phyloP scores from a whole-genome alignment of 192 early-diverging fungal species.

The Pecoramyces ruminantium region DNA sequence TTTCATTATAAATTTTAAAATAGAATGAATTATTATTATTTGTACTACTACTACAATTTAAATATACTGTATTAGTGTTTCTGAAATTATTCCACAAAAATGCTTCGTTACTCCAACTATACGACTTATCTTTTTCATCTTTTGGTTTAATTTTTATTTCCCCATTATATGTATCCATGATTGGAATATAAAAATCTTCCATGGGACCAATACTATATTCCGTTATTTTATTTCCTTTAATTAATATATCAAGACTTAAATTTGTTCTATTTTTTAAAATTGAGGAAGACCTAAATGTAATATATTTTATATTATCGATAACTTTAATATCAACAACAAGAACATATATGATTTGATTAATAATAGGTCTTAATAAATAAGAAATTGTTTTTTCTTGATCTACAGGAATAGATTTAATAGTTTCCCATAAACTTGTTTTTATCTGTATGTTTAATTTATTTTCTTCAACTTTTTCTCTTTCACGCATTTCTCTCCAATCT shows the following conservation, averaged over 20 bases:
- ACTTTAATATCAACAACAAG: constrained; percentile 77
- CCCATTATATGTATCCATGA: constrained; percentile 67
- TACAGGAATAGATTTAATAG: constrained; percentile 69
- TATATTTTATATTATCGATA: constrained; percentile 75
- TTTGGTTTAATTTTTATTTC: constrained; percentile 64
- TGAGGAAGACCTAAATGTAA: constrained; percentile 72
- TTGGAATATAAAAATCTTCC: constrained; percentile 69
- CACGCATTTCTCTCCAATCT: constrained; percentile 64
- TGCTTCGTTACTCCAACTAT: background rate
- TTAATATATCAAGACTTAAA: constrained; percentile 58
- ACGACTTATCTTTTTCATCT: constrained; percentile 17
- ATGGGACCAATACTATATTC: constrained; percentile 42
- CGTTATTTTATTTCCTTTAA: constrained; percentile 18
- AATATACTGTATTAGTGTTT: background rate
- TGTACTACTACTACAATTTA: background rate
- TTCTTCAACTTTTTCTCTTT: background rate
- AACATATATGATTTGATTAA: constrained; percentile 61
- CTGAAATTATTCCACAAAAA: background rate
- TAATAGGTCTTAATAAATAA: constrained; percentile 63
- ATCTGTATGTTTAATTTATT: background rate
- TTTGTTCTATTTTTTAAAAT: constrained; percentile 69
- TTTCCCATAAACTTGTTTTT: constrained; percentile 53
- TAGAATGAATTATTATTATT: background rate
- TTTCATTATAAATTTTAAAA: too few species aligned
- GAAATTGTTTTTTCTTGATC: constrained; percentile 72